Conservation (phyloP, 129 eudicot genomes). For the Erigeron canadensis region DNA sequence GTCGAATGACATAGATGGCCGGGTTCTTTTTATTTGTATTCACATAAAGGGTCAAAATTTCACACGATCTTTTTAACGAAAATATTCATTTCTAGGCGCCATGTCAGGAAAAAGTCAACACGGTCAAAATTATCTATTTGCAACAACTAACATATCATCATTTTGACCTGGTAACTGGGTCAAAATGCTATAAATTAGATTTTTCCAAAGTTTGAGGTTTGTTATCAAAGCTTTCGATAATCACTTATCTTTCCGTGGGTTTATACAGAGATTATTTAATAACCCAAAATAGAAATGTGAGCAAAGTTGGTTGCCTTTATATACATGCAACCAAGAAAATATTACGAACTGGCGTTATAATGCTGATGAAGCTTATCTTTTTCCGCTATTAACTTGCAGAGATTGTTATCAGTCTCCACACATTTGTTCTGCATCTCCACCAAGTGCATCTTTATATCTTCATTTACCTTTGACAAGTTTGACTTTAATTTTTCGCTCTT, state of each 20-base stretch:
- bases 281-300: neutral
- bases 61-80: too few relatives aligned
- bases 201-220: neutral
- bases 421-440: conserved; percentile 60
- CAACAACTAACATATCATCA: conserved; percentile 1
- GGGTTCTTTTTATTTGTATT: neutral
- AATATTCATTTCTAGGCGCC: neutral
- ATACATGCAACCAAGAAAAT: neutral
- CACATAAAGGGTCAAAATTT: neutral
- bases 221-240: neutral
- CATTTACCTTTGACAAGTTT: conserved; percentile 55
- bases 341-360: conserved; percentile 61
- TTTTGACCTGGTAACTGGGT: conserved; percentile 2
- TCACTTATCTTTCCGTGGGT: neutral
- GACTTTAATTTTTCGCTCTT: conserved; percentile 48
- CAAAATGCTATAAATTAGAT: neutral
- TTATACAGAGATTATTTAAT: neutral
- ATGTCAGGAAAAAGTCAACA: neutral
- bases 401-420: conserved; percentile 55
- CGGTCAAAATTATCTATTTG: neutral
- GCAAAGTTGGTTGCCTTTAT: neutral
- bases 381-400: conserved; percentile 51
- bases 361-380: conserved; percentile 76
- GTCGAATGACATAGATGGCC: too few relatives aligned
- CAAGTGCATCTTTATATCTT: conserved; percentile 52